Conservation (phyloP, 257 asterid genomes). For the Euphrasia confusa region DNA sequence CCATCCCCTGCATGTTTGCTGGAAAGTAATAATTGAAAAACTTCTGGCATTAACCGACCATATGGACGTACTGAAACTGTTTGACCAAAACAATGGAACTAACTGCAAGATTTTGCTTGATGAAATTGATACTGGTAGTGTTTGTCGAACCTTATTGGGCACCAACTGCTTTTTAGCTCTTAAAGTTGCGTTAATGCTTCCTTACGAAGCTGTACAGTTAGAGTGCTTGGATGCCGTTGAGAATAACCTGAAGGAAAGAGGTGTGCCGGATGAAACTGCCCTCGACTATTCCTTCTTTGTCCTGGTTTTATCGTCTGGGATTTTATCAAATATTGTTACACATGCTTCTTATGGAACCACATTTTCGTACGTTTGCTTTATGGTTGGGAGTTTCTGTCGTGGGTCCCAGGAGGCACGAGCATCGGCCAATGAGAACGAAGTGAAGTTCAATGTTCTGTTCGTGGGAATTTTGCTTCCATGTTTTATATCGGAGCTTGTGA, state of each 20-base stretch:
- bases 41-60: constrained; percentile 38
- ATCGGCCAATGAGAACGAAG: constrained; percentile 19
- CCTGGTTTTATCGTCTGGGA: constrained; percentile 68
- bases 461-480: constrained; percentile 61
- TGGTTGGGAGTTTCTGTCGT: constrained; percentile 69
- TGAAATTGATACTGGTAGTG: constrained; percentile 45
- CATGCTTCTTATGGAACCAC: constrained; percentile 51
- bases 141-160: constrained; percentile 44
- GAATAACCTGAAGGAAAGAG: constrained; percentile 59
- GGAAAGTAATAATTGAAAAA: constrained; percentile 53
- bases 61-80: constrained; percentile 43
- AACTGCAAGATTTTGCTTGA: constrained; percentile 42
- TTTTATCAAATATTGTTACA: constrained; percentile 42
- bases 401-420: constrained; percentile 50
- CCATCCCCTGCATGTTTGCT: constrained; percentile 81
- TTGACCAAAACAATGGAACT: constrained; percentile 44
- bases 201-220: constrained; percentile 47
- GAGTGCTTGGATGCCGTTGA: constrained; percentile 78
- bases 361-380: constrained; percentile 70
- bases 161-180: constrained; percentile 60
- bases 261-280: constrained; percentile 41
- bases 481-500: constrained; percentile 76
- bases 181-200: constrained; percentile 51
- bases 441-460: constrained; percentile 32
- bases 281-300: constrained; percentile 45